Percentiles rank a stretch among this genome's conserved stretches.
phyloP scores from a whole-genome alignment of 2,329 filamentous ascomycete genomes.

The Aspergillus tanneri region DNA sequence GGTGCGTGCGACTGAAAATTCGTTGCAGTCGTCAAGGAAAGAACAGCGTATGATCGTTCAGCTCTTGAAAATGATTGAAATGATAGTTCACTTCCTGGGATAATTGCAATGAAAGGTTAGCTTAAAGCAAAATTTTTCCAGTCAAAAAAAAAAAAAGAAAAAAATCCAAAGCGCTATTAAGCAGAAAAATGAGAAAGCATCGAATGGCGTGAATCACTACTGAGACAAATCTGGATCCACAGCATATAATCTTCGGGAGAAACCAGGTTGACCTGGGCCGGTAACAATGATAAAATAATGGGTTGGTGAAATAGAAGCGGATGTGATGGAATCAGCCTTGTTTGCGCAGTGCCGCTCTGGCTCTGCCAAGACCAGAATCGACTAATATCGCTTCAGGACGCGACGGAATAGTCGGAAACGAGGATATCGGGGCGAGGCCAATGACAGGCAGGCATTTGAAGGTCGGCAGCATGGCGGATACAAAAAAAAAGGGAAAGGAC shows the following conservation, averaged over 20 bases:
- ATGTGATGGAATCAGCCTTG: conserved; percentile 10
- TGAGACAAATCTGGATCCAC: neutral
- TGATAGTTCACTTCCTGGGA: conserved; percentile 29
- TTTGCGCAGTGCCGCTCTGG: neutral
- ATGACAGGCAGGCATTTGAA: neutral
- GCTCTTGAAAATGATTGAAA: conserved; percentile 32
- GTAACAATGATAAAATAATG: too few relatives aligned
- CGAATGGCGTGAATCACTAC: neutral
- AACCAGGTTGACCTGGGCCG: too few relatives aligned
- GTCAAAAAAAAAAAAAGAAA: conserved; percentile 1
- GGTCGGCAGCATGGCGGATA: neutral
- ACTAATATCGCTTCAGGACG: neutral
- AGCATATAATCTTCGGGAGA: too few relatives aligned
- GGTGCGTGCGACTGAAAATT: conserved; percentile 37
- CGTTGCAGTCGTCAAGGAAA: conserved; percentile 44
- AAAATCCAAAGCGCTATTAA: neutral
- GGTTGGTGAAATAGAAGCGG: neutral
- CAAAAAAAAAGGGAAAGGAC: neutral
- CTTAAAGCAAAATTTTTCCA: too few relatives aligned
- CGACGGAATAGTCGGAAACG: neutral
- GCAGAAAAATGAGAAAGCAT: neutral
- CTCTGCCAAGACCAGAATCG: conserved; percentile 12
- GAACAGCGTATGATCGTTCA: conserved; percentile 36
- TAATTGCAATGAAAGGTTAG: conserved; percentile 10
- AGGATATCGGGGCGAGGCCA: neutral